Base-by-base conservation (phyloP, 1,284 basidiomycete genomes). In the Apiotrichum mycotoxinovorans region DNA sequence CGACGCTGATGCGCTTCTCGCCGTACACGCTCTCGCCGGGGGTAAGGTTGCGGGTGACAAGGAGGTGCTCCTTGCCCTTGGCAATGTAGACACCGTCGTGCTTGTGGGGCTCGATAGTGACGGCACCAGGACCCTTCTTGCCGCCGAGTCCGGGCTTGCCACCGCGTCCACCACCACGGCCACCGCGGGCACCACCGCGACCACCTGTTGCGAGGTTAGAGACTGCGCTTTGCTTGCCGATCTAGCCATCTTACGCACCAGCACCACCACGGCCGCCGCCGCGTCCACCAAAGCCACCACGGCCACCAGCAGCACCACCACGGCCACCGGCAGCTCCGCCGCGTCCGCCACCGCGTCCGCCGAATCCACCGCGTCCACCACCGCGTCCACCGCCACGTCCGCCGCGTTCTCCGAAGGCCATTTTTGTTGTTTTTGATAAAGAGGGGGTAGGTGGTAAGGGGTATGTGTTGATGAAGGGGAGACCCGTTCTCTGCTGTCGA, bases 21-120 rank as follows among this genome's bases (percentile, higher is more conserved):
- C 95, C 96, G 78, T 99, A 98, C 25, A 99, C 96, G 20, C 89
- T 89, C 75, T 98, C 95, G 58, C 95, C 96, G 14, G 96, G 95
- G 49, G 90, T 92, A 66, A 99, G 83, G 79, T 98, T 98, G 80
- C 93, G 93, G 51, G 95, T 98, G 76, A 99, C 95, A 63, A 99
- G 82, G 77, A 98, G 84, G 71, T 92, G 89, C 74, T 99, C 96
- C 81, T 99, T 97, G 62, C 73, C 74, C 78, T 92, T 92, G 57
- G 91, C 91, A 68, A 94, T 87, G 81, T 93, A 94, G 65, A 99
- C 85, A 63, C 95, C 96, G 20, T 86, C 79, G 79, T 99, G 95
- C 73, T 88, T 84, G 82, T 99, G 95, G 3, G 95, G 93, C 78
- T 98, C 95, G 69, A 99, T 82, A 64, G 96, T 85, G 57, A 90